Evolutionary conservation across 768 basidiomycete genomes (phyloP).

Genomic region (Sarcomyxa edulis): DNA sequence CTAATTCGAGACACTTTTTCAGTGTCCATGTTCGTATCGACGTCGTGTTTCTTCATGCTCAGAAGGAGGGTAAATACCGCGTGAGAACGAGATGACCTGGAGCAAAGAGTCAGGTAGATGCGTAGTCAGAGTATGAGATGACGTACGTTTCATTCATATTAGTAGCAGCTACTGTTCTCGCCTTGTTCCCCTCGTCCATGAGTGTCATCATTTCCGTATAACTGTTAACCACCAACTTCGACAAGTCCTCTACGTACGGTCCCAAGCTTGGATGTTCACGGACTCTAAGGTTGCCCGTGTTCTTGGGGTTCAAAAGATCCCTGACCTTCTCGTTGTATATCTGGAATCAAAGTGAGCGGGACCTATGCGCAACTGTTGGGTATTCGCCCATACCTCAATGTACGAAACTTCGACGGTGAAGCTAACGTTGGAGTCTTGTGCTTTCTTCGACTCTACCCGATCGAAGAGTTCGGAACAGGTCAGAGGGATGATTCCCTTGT

Average conservation of each 20-base stretch:
- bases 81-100: slow-evolving; percentile 91
- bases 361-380: no score
- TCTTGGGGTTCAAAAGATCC: slow-evolving; percentile 95
- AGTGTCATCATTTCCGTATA: slow-evolving; percentile 98
- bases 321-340: slow-evolving; percentile 98
- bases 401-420: slow-evolving; percentile 98
- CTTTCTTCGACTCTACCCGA: slow-evolving; percentile 65
- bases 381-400: slow-evolving; percentile 82
- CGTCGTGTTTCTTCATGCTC: slow-evolving; percentile 87
- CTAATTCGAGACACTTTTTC: slow-evolving; percentile 99
- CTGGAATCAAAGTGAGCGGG: no score
- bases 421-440: slow-evolving; percentile 58
- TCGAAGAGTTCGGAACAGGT: slow-evolving; percentile 91
- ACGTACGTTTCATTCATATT: slow-evolving; percentile 98
- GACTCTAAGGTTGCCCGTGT: slow-evolving; percentile 91
- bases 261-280: slow-evolving; percentile 95
- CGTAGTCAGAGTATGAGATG: slow-evolving; percentile 8
- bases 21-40: slow-evolving; percentile 80
- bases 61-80: slow-evolving; percentile 96
- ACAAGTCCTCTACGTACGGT: slow-evolving; percentile 98
- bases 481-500: slow-evolving; percentile 97
- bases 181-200: slow-evolving; percentile 99
- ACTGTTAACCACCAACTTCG: slow-evolving; percentile 84
- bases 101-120: slow-evolving; percentile 1
- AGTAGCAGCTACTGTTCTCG: slow-evolving; percentile 95